Percentiles rank a stretch among this genome's conserved stretches.
Evolutionary conservation across 2,329 filamentous ascomycete species (phyloP).

Genomic region (Penicillium polonicum): DNA sequence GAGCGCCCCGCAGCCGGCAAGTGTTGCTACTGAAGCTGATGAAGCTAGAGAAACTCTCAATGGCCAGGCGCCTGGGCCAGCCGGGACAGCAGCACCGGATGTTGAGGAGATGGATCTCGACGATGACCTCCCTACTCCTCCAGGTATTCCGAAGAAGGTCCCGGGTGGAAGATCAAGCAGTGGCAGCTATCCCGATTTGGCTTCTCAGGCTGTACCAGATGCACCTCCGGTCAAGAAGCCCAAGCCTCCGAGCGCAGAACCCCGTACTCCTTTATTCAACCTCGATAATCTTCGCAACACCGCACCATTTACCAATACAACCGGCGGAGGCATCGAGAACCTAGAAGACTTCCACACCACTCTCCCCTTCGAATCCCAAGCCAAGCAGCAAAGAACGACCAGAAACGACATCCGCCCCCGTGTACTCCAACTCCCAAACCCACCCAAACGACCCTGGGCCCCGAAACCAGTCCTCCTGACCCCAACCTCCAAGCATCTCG

Average conservation of each 20-base stretch:
- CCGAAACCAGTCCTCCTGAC: constrained; percentile 26
- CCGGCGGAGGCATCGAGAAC: constrained; percentile 51
- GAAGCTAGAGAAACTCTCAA: constrained; percentile 37
- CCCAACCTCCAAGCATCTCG: constrained; percentile 33
- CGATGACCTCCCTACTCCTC: constrained; percentile 32
- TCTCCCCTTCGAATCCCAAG: constrained; percentile 59
- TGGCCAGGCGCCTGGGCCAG: constrained; percentile 19
- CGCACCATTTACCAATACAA: constrained; percentile 49
- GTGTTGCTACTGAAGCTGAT: constrained; percentile 41
- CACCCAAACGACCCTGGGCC: constrained; percentile 51
- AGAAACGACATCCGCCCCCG: constrained; percentile 37
- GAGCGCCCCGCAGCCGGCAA: constrained; percentile 34
- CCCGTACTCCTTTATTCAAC: constrained; percentile 38
- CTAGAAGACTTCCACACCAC: constrained; percentile 54
- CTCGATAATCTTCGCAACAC: constrained; percentile 52
- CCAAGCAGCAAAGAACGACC: constrained; percentile 46
- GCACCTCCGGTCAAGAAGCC: constrained; percentile 13
- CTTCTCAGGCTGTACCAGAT: constrained; percentile 14
- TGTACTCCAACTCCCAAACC: constrained; percentile 50
- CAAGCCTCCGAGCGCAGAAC: constrained; percentile 13
- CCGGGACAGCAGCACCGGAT: constrained; percentile 19
- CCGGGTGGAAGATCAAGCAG: constrained; percentile 6
- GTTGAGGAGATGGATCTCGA: constrained; percentile 51
- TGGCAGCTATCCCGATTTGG: constrained; percentile 20
- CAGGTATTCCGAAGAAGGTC: constrained; percentile 3